Conservation (phyloP, 2,329 filamentous ascomycete genomes). For the Alternaria sp. region DNA sequence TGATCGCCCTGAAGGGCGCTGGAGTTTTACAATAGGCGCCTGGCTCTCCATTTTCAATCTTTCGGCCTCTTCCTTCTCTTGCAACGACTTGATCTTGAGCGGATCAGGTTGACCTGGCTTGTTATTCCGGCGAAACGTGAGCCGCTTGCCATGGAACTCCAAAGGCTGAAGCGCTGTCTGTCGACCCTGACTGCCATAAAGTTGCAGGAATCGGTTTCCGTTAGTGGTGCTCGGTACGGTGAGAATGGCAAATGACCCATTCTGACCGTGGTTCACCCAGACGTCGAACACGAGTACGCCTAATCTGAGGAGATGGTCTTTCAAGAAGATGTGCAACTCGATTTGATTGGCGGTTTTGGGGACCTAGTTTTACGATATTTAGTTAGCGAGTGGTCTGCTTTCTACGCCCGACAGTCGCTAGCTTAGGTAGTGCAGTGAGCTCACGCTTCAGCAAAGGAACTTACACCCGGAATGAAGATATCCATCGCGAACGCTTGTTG, state of each 20-base stretch:
- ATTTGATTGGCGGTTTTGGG: constrained; percentile 55
- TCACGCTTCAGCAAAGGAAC: constrained; percentile 4
- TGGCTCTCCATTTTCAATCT: constrained; percentile 22
- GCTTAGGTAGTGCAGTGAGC: neutral
- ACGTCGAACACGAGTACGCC: constrained; percentile 56
- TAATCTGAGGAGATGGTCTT: constrained; percentile 49
- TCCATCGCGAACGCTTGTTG: constrained; percentile 29
- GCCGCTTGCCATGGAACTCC: constrained; percentile 16
- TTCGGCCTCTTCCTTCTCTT: constrained; percentile 35
- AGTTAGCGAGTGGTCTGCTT: neutral
- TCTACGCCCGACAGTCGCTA: neutral
- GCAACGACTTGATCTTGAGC: constrained; percentile 34
- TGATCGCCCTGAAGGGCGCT: constrained; percentile 22
- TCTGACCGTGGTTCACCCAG: neutral
- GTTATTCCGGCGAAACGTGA: constrained; percentile 30
- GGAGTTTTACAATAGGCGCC: constrained; percentile 6
- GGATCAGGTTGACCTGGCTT: constrained; percentile 35
- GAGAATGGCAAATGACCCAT: constrained; percentile 49
- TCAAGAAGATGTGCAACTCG: constrained; percentile 54
- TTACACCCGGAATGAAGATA: constrained; percentile 36
- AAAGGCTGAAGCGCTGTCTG: constrained; percentile 16
- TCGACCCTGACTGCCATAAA: constrained; percentile 38
- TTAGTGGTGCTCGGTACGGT: constrained; percentile 56
- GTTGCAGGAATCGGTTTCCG: constrained; percentile 56
- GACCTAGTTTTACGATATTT: constrained; percentile 34